Base-by-base conservation (phyloP, 73 alveolate genomes). In the Paramecium tetraurelia region DNA sequence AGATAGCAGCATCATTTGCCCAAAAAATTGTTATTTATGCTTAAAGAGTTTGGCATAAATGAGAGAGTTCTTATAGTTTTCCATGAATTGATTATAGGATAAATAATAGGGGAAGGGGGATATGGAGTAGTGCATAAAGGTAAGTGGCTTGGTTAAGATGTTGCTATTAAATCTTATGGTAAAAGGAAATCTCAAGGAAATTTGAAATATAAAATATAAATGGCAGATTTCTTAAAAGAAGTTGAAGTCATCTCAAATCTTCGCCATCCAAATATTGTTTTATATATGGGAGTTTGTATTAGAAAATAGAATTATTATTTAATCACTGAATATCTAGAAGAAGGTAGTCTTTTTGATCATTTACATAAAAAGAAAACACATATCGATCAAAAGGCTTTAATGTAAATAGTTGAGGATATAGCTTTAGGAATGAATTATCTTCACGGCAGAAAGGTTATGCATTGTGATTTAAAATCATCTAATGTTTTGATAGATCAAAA, bases 201-300 rank as follows among this genome's bases (percentile, higher is more conserved):
- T 24, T 53, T 86, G n/a, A 58, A 86, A 40, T 63, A 75, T 71
- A 89, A 92, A 58, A 93, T 93, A 93, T 95, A 95, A 70, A 89
- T 96, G 29, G 92, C 93, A 86, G 98, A 95, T 71, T 96, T 96
- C 87, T 94, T 98, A 40, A 96, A 97, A 93, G 99, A 98, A 92
- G 97, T 96, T 29, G 98, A 96, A 85, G 97, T 98, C 11, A 94
- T 96, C 7, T 95, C 96, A 85, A 92, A 97, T 87, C 85, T 96
- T 41, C 94, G 99, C 48, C 99, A 98, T 93, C 99, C 99, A 16
- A 95, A 98, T 93, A 95, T 98, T 36, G 98, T 96, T 35, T 94
- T 96, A 36, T 98, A 95, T 76, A 93, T 98, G 95, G 99, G 99
- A 50, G 98, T 96, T 31, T 93, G 98, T 59, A 89, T 95, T 11